Conservation (phyloP, 163 green algal genomes). For the Chlamydomonas reinhardtii region DNA sequence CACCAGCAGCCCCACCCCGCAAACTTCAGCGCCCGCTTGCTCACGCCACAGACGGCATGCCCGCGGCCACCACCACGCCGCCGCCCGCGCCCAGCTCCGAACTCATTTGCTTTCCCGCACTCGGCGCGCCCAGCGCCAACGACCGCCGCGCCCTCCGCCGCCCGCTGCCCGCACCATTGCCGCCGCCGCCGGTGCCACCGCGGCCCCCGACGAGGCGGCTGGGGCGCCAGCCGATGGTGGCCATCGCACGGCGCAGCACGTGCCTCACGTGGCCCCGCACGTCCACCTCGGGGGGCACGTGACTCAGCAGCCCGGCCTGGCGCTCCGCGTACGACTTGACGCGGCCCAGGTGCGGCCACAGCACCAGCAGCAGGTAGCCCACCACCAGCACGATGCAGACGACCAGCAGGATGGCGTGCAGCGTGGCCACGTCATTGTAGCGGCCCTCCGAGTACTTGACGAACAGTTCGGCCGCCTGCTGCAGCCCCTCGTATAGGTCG, state of each 20-base stretch:
- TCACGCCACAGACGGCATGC: too few relatives aligned
- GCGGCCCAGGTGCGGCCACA: constrained; percentile 24
- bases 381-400: constrained; percentile 19
- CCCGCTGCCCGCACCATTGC: too few relatives aligned
- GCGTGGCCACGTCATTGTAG: constrained; percentile 9
- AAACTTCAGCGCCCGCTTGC: too few relatives aligned
- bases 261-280: not conserved
- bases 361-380: constrained; percentile 10
- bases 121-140: too few relatives aligned
- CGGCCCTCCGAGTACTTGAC: not conserved
- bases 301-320: not conserved
- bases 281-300: not conserved
- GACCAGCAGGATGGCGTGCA: constrained; percentile 29
- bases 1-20: too few relatives aligned
- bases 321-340: not conserved
- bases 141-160: too few relatives aligned
- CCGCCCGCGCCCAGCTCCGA: too few relatives aligned
- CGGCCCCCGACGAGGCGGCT: too few relatives aligned
- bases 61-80: too few relatives aligned
- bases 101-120: too few relatives aligned
- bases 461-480: constrained; percentile 34
- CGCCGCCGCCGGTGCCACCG: too few relatives aligned
- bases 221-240: too few relatives aligned
- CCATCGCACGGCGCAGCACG: not conserved
- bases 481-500: constrained; percentile 55